These are phyloP conservation scores for Phellinidium pouzarii DNA, from an alignment of 1,284 basidiomycete species.

Conservation along the genomic window DNA sequence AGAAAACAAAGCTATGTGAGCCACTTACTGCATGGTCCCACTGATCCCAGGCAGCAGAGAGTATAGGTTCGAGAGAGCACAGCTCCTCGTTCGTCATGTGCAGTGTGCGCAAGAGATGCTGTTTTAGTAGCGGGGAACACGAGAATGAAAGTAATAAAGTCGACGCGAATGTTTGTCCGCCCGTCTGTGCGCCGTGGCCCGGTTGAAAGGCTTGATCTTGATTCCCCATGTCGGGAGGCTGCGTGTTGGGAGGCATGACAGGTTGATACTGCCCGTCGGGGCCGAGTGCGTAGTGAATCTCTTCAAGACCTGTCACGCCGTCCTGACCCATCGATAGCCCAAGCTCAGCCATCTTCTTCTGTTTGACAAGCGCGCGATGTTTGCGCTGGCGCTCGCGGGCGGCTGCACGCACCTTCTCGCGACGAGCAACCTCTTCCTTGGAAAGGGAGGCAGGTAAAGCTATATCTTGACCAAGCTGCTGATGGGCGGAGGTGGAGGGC, in stretches of 20 bases:
- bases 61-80: conserved; percentile 66
- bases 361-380: conserved; percentile 68
- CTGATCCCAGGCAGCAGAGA: conserved; percentile 75
- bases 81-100: conserved; percentile 72
- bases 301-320: conserved; percentile 51
- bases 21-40: conserved; percentile 67
- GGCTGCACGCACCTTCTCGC: conserved; percentile 62
- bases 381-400: conserved; percentile 74
- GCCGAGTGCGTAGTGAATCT: conserved; percentile 52
- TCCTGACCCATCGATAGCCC: conserved; percentile 70
- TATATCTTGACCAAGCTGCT: conserved; percentile 18
- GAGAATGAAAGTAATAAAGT: conserved; percentile 65
- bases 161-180: conserved; percentile 68
- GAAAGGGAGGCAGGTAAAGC: conserved; percentile 19
- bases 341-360: conserved; percentile 69
- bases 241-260: conserved; percentile 35
- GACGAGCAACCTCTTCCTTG: conserved; percentile 53
- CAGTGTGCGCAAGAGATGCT: conserved; percentile 62
- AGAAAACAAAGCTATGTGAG: conserved; percentile 7
- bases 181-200: conserved; percentile 29
- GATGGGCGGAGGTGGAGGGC: conserved; percentile 15
- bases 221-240: conserved; percentile 22
- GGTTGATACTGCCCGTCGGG: conserved; percentile 53
- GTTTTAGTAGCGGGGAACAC: conserved; percentile 62
- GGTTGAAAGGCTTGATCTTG: conserved; percentile 33